These are phyloP conservation scores for Cystobasidium sp. DNA, from an alignment of 1,284 basidiomycete genomes.

Conservation along the genomic window DNA sequence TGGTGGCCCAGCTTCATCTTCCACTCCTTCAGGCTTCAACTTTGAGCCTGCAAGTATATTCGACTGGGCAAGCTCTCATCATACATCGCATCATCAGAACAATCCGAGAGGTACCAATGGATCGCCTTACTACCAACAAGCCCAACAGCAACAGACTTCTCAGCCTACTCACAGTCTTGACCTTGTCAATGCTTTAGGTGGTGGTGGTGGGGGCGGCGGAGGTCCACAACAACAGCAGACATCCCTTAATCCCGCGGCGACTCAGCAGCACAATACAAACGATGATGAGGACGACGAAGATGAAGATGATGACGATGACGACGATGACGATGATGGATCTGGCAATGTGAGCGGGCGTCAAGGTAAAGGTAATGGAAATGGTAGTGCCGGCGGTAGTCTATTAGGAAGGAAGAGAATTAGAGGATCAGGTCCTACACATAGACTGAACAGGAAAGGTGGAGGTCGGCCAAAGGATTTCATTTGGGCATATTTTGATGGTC, in stretches of 20 bases:
- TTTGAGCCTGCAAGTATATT: slow-evolving; percentile 32
- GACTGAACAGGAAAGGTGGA: slow-evolving; percentile 40
- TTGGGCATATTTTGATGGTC: slow-evolving; percentile 51
- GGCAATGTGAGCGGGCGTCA: slow-evolving; percentile 2
- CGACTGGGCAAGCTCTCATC: slow-evolving; percentile 36
- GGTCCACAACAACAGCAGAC: not conserved
- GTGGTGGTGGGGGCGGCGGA: slow-evolving; percentile 7
- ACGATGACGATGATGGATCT: slow-evolving; percentile 29
- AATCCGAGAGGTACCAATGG: not conserved
- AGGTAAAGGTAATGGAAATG: not conserved
- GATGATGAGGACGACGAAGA: slow-evolving; percentile 4
- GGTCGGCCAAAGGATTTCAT: slow-evolving; percentile 51
- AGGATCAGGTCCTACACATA: slow-evolving; percentile 8
- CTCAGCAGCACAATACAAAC: not conserved
- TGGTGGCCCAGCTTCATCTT: not conserved
- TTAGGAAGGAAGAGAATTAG: slow-evolving; percentile 14
- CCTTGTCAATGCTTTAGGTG: slow-evolving; percentile 20
- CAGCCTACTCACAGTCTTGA: slow-evolving; percentile 26
- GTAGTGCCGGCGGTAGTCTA: not conserved
- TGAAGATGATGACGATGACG: slow-evolving; percentile 25
- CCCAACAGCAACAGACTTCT: slow-evolving; percentile 15
- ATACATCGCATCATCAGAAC: slow-evolving; percentile 17
- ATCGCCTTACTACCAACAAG: slow-evolving; percentile 8
- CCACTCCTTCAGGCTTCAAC: slow-evolving; percentile 21
- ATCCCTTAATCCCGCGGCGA: too few species aligned